Conservation (phyloP, 192 early-diverging fungal species). For the Umbelopsis vinacea region DNA sequence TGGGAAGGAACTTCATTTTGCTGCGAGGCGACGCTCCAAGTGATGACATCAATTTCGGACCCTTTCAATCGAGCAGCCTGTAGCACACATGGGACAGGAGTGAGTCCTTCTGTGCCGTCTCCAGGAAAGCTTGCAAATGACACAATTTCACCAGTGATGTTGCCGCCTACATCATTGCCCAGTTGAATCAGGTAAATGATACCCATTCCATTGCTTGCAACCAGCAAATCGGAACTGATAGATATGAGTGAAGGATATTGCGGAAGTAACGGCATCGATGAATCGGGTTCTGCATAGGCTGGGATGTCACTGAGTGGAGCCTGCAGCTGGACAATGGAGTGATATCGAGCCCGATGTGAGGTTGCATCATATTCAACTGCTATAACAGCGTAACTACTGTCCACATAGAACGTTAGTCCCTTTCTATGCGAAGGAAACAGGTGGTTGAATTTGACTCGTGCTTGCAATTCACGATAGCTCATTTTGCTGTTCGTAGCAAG, state of each 20-base stretch:
- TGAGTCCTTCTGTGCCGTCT: slow-evolving; percentile 31
- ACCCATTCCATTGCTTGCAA: slow-evolving; percentile 43
- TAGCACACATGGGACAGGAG: slow-evolving; percentile 40
- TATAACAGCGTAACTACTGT: slow-evolving; percentile 39
- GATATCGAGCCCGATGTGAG: slow-evolving; percentile 3
- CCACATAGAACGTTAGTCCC: slow-evolving; percentile 43
- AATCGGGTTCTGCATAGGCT: slow-evolving; percentile 31
- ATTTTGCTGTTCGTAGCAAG: slow-evolving; percentile 49
- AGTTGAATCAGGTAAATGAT: slow-evolving; percentile 33
- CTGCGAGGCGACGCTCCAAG: slow-evolving; percentile 14
- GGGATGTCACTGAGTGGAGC: slow-evolving; percentile 27
- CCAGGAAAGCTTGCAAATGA: slow-evolving; percentile 27
- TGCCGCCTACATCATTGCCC: slow-evolving; percentile 8
- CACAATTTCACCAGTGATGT: slow-evolving; percentile 13
- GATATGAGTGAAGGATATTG: slow-evolving; percentile 42
- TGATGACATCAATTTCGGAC: slow-evolving; percentile 30
- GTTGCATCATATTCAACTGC: slow-evolving; percentile 36
- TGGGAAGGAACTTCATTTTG: slow-evolving; percentile 5
- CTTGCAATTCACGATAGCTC: slow-evolving; percentile 66
- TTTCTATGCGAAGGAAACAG: slow-evolving; percentile 38
- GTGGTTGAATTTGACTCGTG: slow-evolving; percentile 70
- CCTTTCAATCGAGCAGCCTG: slow-evolving; percentile 35
- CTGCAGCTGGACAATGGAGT: slow-evolving; percentile 14
- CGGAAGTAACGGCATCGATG: slow-evolving; percentile 3
- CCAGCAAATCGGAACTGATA: slow-evolving; percentile 25